Percentiles rank a stretch among this genome's conserved stretches.
phyloP scores from a whole-genome alignment of 768 basidiomycete species.

The Dacryopinax spathularia region DNA sequence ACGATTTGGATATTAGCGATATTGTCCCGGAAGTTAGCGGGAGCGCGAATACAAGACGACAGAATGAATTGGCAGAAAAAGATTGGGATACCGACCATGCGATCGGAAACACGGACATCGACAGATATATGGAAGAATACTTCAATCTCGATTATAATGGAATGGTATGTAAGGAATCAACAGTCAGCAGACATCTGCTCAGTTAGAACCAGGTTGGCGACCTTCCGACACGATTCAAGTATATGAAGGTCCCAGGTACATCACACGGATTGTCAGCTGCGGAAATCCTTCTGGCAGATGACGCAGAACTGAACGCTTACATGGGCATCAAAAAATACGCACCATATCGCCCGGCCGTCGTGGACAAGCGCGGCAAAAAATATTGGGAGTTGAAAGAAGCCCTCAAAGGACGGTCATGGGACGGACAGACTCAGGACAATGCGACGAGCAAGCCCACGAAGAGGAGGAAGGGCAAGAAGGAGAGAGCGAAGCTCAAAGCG shows the following conservation, averaged over 20 bases:
- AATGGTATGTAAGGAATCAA: slow-evolving; percentile 42
- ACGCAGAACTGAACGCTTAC: slow-evolving; percentile 84
- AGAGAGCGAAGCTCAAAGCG: slow-evolving; percentile 17
- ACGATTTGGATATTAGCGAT: slow-evolving; percentile 73
- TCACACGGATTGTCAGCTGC: slow-evolving; percentile 58
- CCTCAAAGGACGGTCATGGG: slow-evolving; percentile 26
- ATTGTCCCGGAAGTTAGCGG: slow-evolving; percentile 34
- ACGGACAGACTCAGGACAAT: neutral
- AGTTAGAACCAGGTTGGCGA: slow-evolving; percentile 71
- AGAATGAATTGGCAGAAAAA: slow-evolving; percentile 35
- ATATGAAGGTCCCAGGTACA: slow-evolving; percentile 51
- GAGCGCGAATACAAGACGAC: neutral
- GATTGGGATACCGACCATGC: slow-evolving; percentile 77
- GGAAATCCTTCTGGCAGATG: slow-evolving; percentile 83
- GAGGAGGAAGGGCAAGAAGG: slow-evolving; percentile 25
- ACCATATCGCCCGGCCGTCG: slow-evolving; percentile 58
- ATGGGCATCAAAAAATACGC: slow-evolving; percentile 82
- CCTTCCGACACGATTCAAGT: slow-evolving; percentile 86
- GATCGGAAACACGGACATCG: slow-evolving; percentile 67
- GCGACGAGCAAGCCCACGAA: slow-evolving; percentile 11
- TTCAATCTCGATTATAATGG: slow-evolving; percentile 91
- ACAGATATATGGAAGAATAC: slow-evolving; percentile 84
- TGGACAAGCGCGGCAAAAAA: slow-evolving; percentile 49
- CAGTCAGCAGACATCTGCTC: neutral
- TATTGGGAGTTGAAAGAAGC: slow-evolving; percentile 57